phyloP scores from a whole-genome alignment of 805 yeast genomes.

The Metschnikowia dekortorum region DNA sequence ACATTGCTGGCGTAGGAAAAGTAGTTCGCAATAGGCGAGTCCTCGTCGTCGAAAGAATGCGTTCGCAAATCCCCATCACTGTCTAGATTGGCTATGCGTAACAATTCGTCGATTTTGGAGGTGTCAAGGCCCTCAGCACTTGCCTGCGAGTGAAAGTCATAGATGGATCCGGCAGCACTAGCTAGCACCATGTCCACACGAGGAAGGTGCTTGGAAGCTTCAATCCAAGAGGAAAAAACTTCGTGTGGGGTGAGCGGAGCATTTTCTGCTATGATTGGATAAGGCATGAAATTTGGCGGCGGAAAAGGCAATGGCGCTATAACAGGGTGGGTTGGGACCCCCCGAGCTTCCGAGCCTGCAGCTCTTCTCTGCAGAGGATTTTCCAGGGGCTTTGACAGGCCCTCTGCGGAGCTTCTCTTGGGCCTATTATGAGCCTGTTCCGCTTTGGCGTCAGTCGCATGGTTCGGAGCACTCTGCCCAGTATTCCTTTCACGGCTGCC shows the following conservation, averaged over 20 bases:
- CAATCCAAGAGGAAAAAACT: constrained; percentile 32
- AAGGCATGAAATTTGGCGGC: constrained; percentile 43
- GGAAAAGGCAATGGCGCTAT: constrained; percentile 44
- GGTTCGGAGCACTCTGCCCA: neutral
- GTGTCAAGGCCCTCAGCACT: constrained; percentile 28
- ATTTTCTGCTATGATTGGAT: constrained; percentile 34
- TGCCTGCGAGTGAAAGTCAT: constrained; percentile 34
- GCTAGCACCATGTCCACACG: constrained; percentile 43
- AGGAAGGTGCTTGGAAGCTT: constrained; percentile 35
- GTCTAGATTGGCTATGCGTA: constrained; percentile 7
- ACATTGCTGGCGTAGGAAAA: constrained; percentile 24
- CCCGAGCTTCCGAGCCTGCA: neutral
- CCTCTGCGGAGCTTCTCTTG: neutral
- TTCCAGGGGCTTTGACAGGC: neutral
- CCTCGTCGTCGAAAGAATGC: constrained; percentile 6
- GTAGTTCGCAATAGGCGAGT: constrained; percentile 14
- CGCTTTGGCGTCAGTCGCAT: neutral
- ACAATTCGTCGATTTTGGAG: constrained; percentile 14
- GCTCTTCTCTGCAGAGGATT: neutral
- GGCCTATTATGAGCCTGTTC: neutral
- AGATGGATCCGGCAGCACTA: constrained; percentile 42
- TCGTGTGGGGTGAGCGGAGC: constrained; percentile 33
- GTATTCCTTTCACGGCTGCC: neutral
- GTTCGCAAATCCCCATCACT: neutral
- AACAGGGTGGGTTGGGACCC: constrained; percentile 2